Evolutionary conservation across 352 stramenopile species (phyloP).

Genomic region (Phytophthora idaei): DNA sequence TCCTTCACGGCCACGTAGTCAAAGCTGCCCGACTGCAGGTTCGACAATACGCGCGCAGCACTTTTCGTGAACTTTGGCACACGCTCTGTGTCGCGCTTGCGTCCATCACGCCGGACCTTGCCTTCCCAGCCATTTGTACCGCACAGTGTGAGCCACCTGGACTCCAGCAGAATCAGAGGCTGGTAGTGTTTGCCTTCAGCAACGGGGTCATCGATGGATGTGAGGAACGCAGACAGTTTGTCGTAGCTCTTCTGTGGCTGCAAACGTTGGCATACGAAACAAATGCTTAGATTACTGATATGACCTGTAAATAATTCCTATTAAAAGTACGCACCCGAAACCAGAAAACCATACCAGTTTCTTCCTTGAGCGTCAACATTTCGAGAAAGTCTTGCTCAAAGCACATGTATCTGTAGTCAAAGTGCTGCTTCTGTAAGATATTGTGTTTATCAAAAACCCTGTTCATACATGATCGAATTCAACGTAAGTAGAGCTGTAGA

Average conservation of each 20-base stretch:
- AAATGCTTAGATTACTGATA: slow-evolving; percentile 12
- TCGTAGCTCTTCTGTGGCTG: slow-evolving; percentile 70
- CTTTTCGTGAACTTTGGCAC: slow-evolving; percentile 66
- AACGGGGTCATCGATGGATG: slow-evolving; percentile 54
- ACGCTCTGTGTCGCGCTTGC: slow-evolving; percentile 45
- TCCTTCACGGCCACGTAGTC: slow-evolving; percentile 76
- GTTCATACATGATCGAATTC: not conserved
- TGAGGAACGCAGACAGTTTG: slow-evolving; percentile 65
- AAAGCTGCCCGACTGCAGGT: slow-evolving; percentile 69
- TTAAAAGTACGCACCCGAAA: slow-evolving; percentile 48
- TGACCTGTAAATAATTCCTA: too few species aligned
- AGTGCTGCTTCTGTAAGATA: slow-evolving; percentile 64
- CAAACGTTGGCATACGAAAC: slow-evolving; percentile 18
- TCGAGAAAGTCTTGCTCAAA: slow-evolving; percentile 80
- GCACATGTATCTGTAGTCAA: slow-evolving; percentile 81
- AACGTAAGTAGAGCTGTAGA: not conserved
- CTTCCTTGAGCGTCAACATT: slow-evolving; percentile 77
- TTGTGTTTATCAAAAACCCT: slow-evolving; percentile 80
- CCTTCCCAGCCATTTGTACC: slow-evolving; percentile 76
- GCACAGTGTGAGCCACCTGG: slow-evolving; percentile 69
- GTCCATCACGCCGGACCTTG: slow-evolving; percentile 57
- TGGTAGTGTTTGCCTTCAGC: slow-evolving; percentile 47
- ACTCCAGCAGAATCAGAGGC: slow-evolving; percentile 63
- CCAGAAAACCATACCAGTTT: slow-evolving; percentile 74
- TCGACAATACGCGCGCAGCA: slow-evolving; percentile 56